Percentiles rank a stretch among this genome's conserved stretches.
Conservation (phyloP, 805 yeast genomes). For the Torulaspora maleeae region DNA sequence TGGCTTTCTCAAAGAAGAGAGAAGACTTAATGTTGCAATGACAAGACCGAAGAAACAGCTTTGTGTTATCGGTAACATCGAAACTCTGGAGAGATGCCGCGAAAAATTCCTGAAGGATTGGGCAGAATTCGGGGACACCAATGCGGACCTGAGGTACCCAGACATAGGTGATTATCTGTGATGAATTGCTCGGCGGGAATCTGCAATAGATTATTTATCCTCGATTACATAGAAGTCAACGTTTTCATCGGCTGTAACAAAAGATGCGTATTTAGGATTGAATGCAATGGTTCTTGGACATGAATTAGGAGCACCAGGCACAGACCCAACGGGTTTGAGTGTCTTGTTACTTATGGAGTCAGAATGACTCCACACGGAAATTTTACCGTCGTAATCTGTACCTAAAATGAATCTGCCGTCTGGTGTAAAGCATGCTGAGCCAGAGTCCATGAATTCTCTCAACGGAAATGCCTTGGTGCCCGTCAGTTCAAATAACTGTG, state of each 20-base stretch:
- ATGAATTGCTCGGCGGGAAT: not conserved
- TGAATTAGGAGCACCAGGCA: slow-evolving; percentile 33
- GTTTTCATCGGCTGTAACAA: slow-evolving; percentile 38
- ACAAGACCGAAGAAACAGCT: slow-evolving; percentile 84
- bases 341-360: slow-evolving; percentile 30
- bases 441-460: slow-evolving; percentile 45
- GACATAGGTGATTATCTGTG: slow-evolving; percentile 41
- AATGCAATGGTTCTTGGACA: slow-evolving; percentile 40
- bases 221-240: slow-evolving; percentile 36
- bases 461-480: slow-evolving; percentile 48
- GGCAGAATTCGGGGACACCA: slow-evolving; percentile 65
- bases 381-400: slow-evolving; percentile 52
- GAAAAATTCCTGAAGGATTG: slow-evolving; percentile 54
- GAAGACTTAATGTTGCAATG: slow-evolving; percentile 88
- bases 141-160: slow-evolving; percentile 65
- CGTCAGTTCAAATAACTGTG: slow-evolving; percentile 41
- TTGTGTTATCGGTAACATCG: slow-evolving; percentile 83
- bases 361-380: slow-evolving; percentile 50
- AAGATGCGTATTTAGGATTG: slow-evolving; percentile 40
- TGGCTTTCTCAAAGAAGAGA: slow-evolving; percentile 74
- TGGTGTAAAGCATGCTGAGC: slow-evolving; percentile 57
- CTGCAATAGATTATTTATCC: slow-evolving; percentile 10
- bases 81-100: slow-evolving; percentile 46
- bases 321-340: slow-evolving; percentile 28
- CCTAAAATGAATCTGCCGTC: slow-evolving; percentile 61